Percentiles rank a stretch among this genome's conserved stretches.
phyloP scores from a whole-genome alignment of 768 basidiomycete genomes.

The Collybiopsis confluens region DNA sequence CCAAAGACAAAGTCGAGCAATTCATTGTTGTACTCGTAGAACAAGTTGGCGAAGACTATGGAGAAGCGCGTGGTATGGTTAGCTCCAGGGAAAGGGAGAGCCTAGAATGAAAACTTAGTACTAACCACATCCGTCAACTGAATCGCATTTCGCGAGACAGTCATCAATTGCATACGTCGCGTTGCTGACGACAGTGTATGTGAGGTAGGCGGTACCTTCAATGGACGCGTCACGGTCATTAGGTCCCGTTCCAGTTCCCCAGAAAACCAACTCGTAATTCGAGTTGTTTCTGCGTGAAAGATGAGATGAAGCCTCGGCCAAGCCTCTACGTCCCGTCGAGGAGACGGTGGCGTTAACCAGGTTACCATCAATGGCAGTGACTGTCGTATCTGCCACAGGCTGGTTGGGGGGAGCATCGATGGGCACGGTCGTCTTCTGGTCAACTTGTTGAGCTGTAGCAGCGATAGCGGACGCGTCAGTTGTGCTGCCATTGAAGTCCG shows the following conservation, averaged over 20 bases:
- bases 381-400: constrained; percentile 10
- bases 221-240: constrained; percentile 14
- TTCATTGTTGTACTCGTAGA: constrained; percentile 16
- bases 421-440: constrained; percentile 14
- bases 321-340: neutral
- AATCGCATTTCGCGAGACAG: constrained; percentile 15
- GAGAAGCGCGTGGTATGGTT: neutral
- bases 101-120: neutral
- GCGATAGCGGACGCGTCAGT: constrained; percentile 15
- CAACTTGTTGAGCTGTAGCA: constrained; percentile 12
- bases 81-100: neutral
- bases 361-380: constrained; percentile 18
- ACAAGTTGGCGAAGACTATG: constrained; percentile 17
- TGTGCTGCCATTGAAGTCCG: constrained; percentile 6
- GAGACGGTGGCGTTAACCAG: constrained; percentile 5
- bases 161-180: constrained; percentile 12
- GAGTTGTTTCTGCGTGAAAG: constrained; percentile 1
- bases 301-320: neutral
- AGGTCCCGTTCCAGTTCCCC: constrained; percentile 11
- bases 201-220: constrained; percentile 17
- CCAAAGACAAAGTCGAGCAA: constrained; percentile 16
- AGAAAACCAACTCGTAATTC: constrained; percentile 16
- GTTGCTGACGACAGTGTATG: constrained; percentile 16
- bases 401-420: constrained; percentile 13
- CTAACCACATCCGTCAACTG: constrained; percentile 15